Conservation (phyloP, 2,329 filamentous ascomycete species). For the Fusarium solani-melongenae region DNA sequence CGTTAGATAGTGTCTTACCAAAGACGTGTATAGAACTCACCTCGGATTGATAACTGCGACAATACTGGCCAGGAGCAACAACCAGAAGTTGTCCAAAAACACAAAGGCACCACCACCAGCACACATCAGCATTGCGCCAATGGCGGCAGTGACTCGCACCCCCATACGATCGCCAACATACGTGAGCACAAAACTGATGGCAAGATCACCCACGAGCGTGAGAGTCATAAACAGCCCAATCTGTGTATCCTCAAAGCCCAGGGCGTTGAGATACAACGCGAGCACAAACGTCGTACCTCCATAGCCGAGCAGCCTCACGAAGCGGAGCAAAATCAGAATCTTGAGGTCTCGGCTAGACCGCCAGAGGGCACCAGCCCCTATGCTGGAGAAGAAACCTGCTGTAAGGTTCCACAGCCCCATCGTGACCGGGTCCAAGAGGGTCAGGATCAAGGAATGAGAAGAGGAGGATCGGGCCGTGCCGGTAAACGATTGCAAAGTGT, state of each 20-base stretch:
- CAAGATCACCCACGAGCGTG: conserved; percentile 36
- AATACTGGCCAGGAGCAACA: conserved; percentile 30
- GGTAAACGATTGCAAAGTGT: background rate
- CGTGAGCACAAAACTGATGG: conserved; percentile 37
- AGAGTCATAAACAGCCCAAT: conserved; percentile 39
- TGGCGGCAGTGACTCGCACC: conserved; percentile 16
- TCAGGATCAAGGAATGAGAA: background rate
- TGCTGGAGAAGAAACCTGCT: conserved; percentile 21
- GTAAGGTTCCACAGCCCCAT: conserved; percentile 16
- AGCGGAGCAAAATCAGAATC: conserved; percentile 33
- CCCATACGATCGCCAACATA: conserved; percentile 35
- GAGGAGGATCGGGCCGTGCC: background rate
- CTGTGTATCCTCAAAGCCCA: conserved; percentile 31
- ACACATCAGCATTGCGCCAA: conserved; percentile 33
- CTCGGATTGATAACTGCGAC: conserved; percentile 36
- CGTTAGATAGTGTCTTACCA: background rate
- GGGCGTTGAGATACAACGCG: conserved; percentile 34
- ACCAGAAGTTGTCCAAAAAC: conserved; percentile 34
- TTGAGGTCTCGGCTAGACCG: conserved; percentile 33
- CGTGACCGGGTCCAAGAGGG: background rate
- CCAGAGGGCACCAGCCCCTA: conserved; percentile 34
- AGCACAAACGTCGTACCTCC: conserved; percentile 36
- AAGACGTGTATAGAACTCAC: background rate
- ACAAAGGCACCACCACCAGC: conserved; percentile 29
- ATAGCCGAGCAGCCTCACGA: conserved; percentile 34